Evolutionary conservation across 441 rosid genomes (phyloP), one percentile per base, ranked within the genome.

Genomic region (Raphanus hybrid): DNA sequence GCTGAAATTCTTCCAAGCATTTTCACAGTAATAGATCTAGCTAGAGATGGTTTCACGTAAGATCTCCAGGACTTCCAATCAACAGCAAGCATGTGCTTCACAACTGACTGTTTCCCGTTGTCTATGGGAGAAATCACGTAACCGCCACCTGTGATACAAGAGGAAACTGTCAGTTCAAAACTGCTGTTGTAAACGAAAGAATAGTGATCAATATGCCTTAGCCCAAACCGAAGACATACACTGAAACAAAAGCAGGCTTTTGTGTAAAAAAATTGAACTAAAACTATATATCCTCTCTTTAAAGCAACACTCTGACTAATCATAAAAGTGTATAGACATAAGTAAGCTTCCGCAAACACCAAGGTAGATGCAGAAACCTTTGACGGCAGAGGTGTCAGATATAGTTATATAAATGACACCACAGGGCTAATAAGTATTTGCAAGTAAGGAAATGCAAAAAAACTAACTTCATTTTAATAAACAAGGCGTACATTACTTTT

Each of bases 1-100:
- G 98, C 98, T 95, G 97, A 91, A 81, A 95, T 84, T 88, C 98
- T 89, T 70, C 85, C 97, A 71, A 95, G 93, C 98, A 93, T 95
- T 81, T 87, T 77, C 67, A 89, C 90, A 61, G 98, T 95, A 75
- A 88, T 90, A 71, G 95, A 86, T 76, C 91, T 85, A 74, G 93
- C 96, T 26, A 92, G 80, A 78, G 97, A 87, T 67, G 89, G 80
- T 70, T 77, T 86, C 11, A 93, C 58, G 83, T 93, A 91, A 26
- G 93, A 90, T 84, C 85, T 88, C 97, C 98, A 93, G 67, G 78
- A 90, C 84, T 91, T 95, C 99, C 99, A 95, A 75, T 95, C 98
- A 83, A 91, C 82, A 71, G 99, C 98, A 80, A 95, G 97, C 99
- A 95, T 95, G 84, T 93, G 98, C 86, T 91, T 95, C 54, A 95